phyloP scores from a whole-genome alignment of 2,329 filamentous ascomycete genomes.

The Eurotiales sp. region DNA sequence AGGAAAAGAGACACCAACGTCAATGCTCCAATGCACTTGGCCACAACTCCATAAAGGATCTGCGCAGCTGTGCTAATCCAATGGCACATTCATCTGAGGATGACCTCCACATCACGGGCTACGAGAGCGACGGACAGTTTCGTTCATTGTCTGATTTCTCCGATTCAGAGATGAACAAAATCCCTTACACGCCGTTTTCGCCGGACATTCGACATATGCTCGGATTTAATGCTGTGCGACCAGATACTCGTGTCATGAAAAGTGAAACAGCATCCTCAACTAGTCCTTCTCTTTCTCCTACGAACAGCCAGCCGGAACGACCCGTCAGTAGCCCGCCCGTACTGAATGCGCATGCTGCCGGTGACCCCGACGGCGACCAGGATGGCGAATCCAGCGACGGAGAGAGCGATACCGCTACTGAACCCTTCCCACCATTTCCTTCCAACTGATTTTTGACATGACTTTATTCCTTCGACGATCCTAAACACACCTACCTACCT shows the following conservation, averaged over 20 bases:
- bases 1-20: constrained; percentile 1
- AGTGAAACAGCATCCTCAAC: not conserved
- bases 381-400: not conserved
- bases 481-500: not conserved
- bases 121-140: constrained; percentile 4
- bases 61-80: constrained; percentile 3
- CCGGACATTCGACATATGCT: constrained; percentile 5
- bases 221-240: not conserved
- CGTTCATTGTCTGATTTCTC: constrained; percentile 7
- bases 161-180: constrained; percentile 7
- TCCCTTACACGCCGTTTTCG: constrained; percentile 5
- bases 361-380: not conserved
- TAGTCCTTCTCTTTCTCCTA: not conserved
- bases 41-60: constrained; percentile 6
- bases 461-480: not conserved
- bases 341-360: not conserved
- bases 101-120: constrained; percentile 6
- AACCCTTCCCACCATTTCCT: constrained; percentile 13
- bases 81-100: constrained; percentile 1
- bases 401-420: constrained; percentile 1
- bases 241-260: not conserved
- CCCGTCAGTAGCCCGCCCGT: constrained; percentile 15
- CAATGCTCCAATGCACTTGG: constrained; percentile 7
- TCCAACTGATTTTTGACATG: not conserved
- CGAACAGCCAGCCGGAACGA: constrained; percentile 4